Percentiles rank a stretch among this genome's conserved stretches.
phyloP scores from a whole-genome alignment of 129 eudicot genomes.

The sunflower (Helianthus annuus) region HanXRQr2.0-SUNRISE NC_035437.2:169690862-169691361 shows the following conservation, averaged over 20 bases:
- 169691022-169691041: background rate
- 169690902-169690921: conserved; percentile 13
- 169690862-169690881: background rate
- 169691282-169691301: too few relatives aligned
- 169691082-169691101: background rate
- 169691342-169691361: background rate
- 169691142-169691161: background rate
- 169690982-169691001: conserved; percentile 34
- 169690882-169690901: background rate
- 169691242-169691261: background rate
- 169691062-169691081: background rate
- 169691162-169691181: background rate
- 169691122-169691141: background rate
- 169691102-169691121: background rate
- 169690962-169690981: conserved; percentile 20
- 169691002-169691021: conserved; percentile 19
- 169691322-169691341: background rate
- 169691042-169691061: background rate
- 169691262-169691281: background rate
- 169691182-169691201: background rate
- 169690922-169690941: conserved; percentile 22
- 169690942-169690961: conserved; percentile 8
- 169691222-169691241: background rate
- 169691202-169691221: background rate
- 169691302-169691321: background rate